Evolutionary conservation across 768 basidiomycete genomes (phyloP).

Genomic region (Trametopsis cervina): DNA sequence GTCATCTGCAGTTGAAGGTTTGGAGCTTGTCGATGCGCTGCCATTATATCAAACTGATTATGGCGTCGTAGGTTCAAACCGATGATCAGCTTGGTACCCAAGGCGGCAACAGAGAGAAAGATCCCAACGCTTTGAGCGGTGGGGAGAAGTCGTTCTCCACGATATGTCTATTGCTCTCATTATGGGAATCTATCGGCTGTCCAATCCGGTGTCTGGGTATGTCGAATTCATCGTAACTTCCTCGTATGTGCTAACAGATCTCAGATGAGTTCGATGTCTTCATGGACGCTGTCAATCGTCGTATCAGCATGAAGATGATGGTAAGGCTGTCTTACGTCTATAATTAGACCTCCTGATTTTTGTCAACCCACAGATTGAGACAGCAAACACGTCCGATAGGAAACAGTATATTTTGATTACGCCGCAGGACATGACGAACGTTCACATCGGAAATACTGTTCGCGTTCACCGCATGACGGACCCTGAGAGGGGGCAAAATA

Average conservation of each 20-base stretch:
- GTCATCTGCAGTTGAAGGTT: slow-evolving; percentile 62
- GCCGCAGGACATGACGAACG: slow-evolving; percentile 85
- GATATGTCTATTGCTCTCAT: slow-evolving; percentile 84
- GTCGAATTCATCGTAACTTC: slow-evolving; percentile 13
- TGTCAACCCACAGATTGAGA: slow-evolving; percentile 58
- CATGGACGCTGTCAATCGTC: slow-evolving; percentile 91
- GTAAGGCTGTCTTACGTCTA: slow-evolving; percentile 31
- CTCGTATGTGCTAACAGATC: not conserved
- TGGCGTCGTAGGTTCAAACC: slow-evolving; percentile 61
- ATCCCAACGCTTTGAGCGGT: slow-evolving; percentile 81
- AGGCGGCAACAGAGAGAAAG: slow-evolving; percentile 54
- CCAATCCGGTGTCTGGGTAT: slow-evolving; percentile 86
- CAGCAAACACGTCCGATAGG: slow-evolving; percentile 78
- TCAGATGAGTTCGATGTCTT: slow-evolving; percentile 97
- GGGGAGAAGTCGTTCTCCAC: slow-evolving; percentile 98
- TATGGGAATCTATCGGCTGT: slow-evolving; percentile 95
- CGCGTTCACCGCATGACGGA: slow-evolving; percentile 74
- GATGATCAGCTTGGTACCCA: slow-evolving; percentile 69
- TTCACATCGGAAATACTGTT: slow-evolving; percentile 61
- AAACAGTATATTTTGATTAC: slow-evolving; percentile 96
- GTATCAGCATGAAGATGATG: slow-evolving; percentile 95
- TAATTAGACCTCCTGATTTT: not conserved
- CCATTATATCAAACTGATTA: not conserved
- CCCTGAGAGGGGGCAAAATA: slow-evolving; percentile 62
- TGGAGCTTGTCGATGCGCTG: not conserved